Conservation (phyloP, 352 stramenopile genomes). For the Phytophthora idaei region DNA sequence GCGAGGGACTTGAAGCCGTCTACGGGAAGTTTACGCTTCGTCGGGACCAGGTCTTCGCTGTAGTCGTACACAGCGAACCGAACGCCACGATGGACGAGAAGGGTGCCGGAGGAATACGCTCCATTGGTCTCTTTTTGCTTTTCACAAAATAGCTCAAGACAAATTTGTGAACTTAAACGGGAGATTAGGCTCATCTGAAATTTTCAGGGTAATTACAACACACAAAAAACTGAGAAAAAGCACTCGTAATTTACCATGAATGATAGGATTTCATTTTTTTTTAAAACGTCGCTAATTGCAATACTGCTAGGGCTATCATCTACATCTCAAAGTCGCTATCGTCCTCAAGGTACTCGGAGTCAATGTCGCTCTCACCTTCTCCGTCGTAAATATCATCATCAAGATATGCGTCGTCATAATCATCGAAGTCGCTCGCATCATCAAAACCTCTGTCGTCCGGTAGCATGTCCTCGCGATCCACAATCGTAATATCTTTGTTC, state of each 20-base stretch:
- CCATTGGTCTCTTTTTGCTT: background rate
- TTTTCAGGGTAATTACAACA: too few relatives aligned
- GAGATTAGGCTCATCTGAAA: too few relatives aligned
- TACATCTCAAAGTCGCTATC: conserved; percentile 28
- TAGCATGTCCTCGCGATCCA: conserved; percentile 10
- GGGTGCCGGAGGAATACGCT: conserved; percentile 32
- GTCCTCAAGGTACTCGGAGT: conserved; percentile 16
- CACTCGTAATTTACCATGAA: too few relatives aligned
- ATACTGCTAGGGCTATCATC: background rate
- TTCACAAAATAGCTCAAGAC: too few relatives aligned
- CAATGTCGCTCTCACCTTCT: conserved; percentile 11
- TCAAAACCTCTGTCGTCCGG: background rate
- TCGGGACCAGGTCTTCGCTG: conserved; percentile 18
- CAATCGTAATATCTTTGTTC: conserved; percentile 5
- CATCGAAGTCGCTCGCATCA: conserved; percentile 2
- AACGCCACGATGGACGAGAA: conserved; percentile 38
- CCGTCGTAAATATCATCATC: background rate
- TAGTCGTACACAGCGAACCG: conserved; percentile 34
- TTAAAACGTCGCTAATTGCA: too few relatives aligned
- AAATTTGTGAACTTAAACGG: too few relatives aligned
- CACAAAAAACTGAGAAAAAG: too few relatives aligned
- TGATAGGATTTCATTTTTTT: too few relatives aligned
- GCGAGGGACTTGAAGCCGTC: conserved; percentile 24
- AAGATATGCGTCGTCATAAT: conserved; percentile 1
- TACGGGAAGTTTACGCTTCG: background rate